Base-by-base conservation (phyloP, 2,329 filamentous ascomycete genomes). In the Coleophoma crateriformis region DNA sequence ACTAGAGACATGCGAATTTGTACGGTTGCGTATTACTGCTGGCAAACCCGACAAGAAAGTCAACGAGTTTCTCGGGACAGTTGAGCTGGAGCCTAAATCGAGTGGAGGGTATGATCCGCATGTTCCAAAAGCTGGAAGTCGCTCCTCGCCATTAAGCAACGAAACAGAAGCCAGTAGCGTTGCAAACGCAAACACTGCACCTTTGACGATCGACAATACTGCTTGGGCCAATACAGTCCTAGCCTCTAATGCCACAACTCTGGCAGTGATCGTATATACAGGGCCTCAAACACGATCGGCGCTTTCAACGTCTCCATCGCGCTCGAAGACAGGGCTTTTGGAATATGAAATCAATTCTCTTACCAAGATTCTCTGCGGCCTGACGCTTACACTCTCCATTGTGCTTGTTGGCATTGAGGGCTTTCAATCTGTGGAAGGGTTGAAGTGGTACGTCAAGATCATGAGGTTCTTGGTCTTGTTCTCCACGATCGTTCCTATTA, bases 181-280 rank as follows among this genome's bases (percentile, higher is more conserved):
- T 34, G 62, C 61, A 14, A 55, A 55, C 15, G 57, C 68, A 14
- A 79, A 79, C 50, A 88, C 86, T 5, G 81, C 85, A 2, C 84
- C 91, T 1, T 74, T 99, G 35, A 89, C 82, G 1, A 96, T 99
- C 54, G 94, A 99, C 68, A 96, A 99, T 64, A 97, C 94, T 7
- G 94, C 95, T 10, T 99, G 95, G 94, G 92, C 92, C 15, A 99
- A 97, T 64, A 99, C 94, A 0, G 88, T 99, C 20, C 87, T 99
- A 52, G 94, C 94, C 1, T 97, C 92, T 1, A 94, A 91, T 65
- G 92, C 88, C 1, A 88, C 82, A 4, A 94, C 94, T 0, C 76
- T 96, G 51, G 92, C 91, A 2, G 89, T 91, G 1, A 88, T 99
- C 46, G 78, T 99, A 54, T 99, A 99, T 67, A 97, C 94, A 4